phyloP scores from a whole-genome alignment of 768 basidiomycete genomes.

The Collybiopsis luxurians region DNA sequence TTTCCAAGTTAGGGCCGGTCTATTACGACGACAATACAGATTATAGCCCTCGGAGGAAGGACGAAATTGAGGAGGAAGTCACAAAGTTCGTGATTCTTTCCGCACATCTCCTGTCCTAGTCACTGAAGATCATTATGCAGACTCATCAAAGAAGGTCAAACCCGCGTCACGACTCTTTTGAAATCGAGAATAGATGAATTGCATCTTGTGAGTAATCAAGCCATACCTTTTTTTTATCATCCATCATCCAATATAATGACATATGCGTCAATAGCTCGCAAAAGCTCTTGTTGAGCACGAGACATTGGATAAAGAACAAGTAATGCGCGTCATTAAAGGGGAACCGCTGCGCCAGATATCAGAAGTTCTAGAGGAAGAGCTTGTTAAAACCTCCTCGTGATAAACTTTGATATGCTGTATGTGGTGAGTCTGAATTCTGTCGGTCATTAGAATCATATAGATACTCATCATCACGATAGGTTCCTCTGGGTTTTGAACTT shows the following conservation, averaged over 20 bases:
- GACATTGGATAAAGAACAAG: constrained; percentile 85
- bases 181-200: constrained; percentile 70
- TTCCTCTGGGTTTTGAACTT: not conserved
- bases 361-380: constrained; percentile 62
- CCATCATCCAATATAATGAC: constrained; percentile 11
- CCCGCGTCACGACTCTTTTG: constrained; percentile 61
- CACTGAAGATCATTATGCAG: constrained; percentile 22
- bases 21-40: constrained; percentile 74
- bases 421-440: not conserved
- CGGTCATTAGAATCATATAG: not conserved
- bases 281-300: constrained; percentile 93
- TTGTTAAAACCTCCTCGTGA: constrained; percentile 27
- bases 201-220: constrained; percentile 51
- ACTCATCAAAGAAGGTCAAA: constrained; percentile 68
- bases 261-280: constrained; percentile 59
- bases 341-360: constrained; percentile 71
- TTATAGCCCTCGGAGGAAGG: constrained; percentile 72
- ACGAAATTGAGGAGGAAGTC: constrained; percentile 88
- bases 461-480: too few relatives aligned
- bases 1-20: constrained; percentile 83
- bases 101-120: not conserved
- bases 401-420: too few relatives aligned
- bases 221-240: not conserved
- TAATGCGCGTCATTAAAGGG: constrained; percentile 80
- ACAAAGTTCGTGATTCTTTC: constrained; percentile 54